Evolutionary conservation across 1,139 yeast genomes (phyloP).

Genomic region (Magnusiomyces fungicola): DNA sequence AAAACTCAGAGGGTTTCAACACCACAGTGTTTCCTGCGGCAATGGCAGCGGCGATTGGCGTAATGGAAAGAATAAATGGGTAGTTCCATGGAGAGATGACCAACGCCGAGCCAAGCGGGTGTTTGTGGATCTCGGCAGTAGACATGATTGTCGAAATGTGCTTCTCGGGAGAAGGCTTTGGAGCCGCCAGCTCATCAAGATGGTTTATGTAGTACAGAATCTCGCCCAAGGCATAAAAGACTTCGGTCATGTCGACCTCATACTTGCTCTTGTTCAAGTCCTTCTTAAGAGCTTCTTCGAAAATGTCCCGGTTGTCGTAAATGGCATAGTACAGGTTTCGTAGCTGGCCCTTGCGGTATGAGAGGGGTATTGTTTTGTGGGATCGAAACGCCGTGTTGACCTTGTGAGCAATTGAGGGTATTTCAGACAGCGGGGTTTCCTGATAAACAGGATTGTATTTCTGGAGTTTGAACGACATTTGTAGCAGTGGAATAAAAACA

Average conservation of each 20-base stretch:
- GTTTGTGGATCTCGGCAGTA: constrained; percentile 49
- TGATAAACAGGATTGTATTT: constrained; percentile 12
- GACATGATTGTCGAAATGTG: constrained; percentile 35
- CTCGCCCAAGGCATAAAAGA: constrained; percentile 47
- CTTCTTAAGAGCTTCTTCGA: constrained; percentile 51
- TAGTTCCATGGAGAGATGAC: constrained; percentile 83
- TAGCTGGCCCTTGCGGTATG: constrained; percentile 54
- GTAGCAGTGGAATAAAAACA: too few relatives aligned
- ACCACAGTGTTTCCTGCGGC: constrained; percentile 85
- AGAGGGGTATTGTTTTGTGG: constrained; percentile 49
- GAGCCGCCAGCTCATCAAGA: constrained; percentile 56
- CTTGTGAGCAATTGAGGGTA: constrained; percentile 41
- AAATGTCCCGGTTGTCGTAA: constrained; percentile 48
- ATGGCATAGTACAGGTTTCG: constrained; percentile 62
- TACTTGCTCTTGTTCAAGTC: constrained; percentile 60
- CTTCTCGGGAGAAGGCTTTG: constrained; percentile 30
- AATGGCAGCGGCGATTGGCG: constrained; percentile 72
- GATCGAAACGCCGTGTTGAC: constrained; percentile 40
- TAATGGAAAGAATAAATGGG: constrained; percentile 59
- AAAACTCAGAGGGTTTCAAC: constrained; percentile 70
- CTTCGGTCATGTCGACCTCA: constrained; percentile 59
- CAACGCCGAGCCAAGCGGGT: constrained; percentile 71
- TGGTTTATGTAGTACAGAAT: constrained; percentile 52
- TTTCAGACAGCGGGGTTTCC: constrained; percentile 43
- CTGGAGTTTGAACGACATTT: constrained; percentile 4